Evolutionary conservation across 2,329 filamentous ascomycete species (phyloP).

Genomic region (Arachnopeziza araneosa): DNA sequence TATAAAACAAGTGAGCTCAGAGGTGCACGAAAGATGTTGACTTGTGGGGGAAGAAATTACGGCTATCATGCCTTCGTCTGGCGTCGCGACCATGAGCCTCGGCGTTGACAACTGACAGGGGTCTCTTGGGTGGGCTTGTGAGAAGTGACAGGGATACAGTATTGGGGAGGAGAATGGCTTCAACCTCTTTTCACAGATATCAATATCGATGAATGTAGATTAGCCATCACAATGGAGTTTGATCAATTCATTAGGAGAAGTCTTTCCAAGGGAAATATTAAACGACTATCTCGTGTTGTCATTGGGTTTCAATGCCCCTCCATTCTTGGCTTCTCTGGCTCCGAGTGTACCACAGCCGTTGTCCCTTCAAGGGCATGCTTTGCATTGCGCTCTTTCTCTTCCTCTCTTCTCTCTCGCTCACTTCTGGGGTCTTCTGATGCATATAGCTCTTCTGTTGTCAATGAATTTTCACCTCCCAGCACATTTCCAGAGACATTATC

Average conservation of each 20-base stretch:
- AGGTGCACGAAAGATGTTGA: neutral
- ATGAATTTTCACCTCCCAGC: neutral
- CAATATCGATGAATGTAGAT: no score
- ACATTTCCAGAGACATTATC: conserved; percentile 10
- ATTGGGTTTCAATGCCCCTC: neutral
- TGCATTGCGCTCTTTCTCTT: neutral
- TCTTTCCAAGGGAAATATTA: no score
- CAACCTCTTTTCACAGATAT: no score
- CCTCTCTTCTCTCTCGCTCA: neutral
- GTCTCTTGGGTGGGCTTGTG: neutral
- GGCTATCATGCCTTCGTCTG: conserved; percentile 15
- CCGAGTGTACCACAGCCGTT: neutral
- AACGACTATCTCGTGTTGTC: no score
- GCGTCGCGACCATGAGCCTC: conserved; percentile 14
- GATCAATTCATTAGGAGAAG: no score
- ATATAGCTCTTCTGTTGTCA: neutral
- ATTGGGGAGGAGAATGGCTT: no score
- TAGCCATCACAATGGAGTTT: no score
- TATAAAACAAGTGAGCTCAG: neutral
- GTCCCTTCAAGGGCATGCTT: neutral
- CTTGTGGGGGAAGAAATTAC: conserved; percentile 11
- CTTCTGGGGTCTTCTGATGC: neutral
- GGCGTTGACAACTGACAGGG: conserved; percentile 9
- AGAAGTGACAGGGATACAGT: neutral
- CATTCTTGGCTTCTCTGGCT: neutral